Base-by-base conservation (phyloP, 2,329 filamentous ascomycete species). In the Fusarium abutilonis region DNA sequence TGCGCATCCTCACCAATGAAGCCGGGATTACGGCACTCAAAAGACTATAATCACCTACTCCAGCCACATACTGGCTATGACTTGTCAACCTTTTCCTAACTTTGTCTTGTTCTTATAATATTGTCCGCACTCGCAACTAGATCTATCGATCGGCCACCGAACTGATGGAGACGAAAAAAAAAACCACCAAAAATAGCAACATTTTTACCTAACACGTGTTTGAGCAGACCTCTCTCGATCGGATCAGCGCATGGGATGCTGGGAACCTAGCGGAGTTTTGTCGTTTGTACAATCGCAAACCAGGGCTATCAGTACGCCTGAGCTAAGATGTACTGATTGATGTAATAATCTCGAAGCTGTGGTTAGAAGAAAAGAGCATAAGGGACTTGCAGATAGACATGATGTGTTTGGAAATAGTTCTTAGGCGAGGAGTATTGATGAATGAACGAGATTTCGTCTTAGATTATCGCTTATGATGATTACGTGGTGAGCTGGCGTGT, bases 391-490 rank as follows among this genome's bases (percentile, higher is more conserved):
- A 57, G 60, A 55, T 70, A 64, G 60, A 67, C 58, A 52, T 52
- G 34, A 58, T 63, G 50, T 68, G 66, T 60, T 54, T 39, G 52
- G 49, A 48, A 40, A 52, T 53, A 52, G 55, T 68, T 60, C 39
- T 43, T 60, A 49, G 58, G 50, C 40, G 52, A 53, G 46, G 36
- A 52, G 52, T 60, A 63, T 59, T 71, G 65, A 71, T 61, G 69
- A 71, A 44, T 71, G 67, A 71, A 71, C 71, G 69, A 71, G 43
- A 70, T 57, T 64, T 66, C 49, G 54, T 60, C 64, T 52, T 54
- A 64, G 52, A 52, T 46, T 61, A 38, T 48, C 2, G 23, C 23
- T 26, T 26, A 8, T 26, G 23, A 26, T 26, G 23, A 26, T 26
- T 26, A 8, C 23, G 23, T 8, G 8, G 23, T 26, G 23, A 26